Percentiles rank a stretch among this genome's conserved stretches.
phyloP scores from a whole-genome alignment of 2,329 filamentous ascomycete genomes.

The Aspergillus sp. region DNA sequence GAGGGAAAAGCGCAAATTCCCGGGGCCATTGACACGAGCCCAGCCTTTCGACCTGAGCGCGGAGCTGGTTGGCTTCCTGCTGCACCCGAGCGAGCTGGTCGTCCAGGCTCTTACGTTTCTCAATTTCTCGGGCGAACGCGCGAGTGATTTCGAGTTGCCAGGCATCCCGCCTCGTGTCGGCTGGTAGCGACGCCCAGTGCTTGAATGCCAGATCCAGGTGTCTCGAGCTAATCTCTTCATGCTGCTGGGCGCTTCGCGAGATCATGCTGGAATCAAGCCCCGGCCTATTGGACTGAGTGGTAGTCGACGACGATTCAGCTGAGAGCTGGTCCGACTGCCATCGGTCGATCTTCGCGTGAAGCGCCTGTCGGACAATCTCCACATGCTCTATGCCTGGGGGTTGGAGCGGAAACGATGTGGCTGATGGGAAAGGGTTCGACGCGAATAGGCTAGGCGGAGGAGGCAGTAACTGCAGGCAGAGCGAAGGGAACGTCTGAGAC shows the following conservation, averaged over 20 bases:
- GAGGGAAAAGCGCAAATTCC: slow-evolving; percentile 48
- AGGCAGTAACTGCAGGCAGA: slow-evolving; percentile 77
- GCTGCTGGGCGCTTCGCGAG: slow-evolving; percentile 51
- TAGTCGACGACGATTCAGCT: slow-evolving; percentile 24
- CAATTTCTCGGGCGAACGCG: slow-evolving; percentile 45
- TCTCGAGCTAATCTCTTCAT: slow-evolving; percentile 67
- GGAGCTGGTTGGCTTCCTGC: slow-evolving; percentile 49
- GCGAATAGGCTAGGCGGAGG: slow-evolving; percentile 80
- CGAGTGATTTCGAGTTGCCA: slow-evolving; percentile 49
- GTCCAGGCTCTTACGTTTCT: slow-evolving; percentile 43
- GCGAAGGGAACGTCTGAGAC: slow-evolving; percentile 77
- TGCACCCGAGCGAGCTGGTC: slow-evolving; percentile 44
- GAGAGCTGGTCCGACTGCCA: slow-evolving; percentile 55
- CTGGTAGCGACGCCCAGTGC: slow-evolving; percentile 68
- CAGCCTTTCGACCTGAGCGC: slow-evolving; percentile 45
- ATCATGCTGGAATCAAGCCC: slow-evolving; percentile 35
- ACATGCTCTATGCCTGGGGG: slow-evolving; percentile 72
- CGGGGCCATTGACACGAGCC: slow-evolving; percentile 48
- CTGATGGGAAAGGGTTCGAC: slow-evolving; percentile 72
- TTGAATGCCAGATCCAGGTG: slow-evolving; percentile 76
- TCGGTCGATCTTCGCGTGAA: slow-evolving; percentile 64
- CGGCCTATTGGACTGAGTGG: slow-evolving; percentile 44
- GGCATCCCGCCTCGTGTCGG: slow-evolving; percentile 48
- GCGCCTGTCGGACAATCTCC: slow-evolving; percentile 65
- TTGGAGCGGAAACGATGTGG: slow-evolving; percentile 76